Percentiles rank a stretch among this genome's conserved stretches.
Evolutionary conservation across 495 filamentous ascomycete genomes (phyloP).

Genomic region (Cairneyella variabilis): DNA sequence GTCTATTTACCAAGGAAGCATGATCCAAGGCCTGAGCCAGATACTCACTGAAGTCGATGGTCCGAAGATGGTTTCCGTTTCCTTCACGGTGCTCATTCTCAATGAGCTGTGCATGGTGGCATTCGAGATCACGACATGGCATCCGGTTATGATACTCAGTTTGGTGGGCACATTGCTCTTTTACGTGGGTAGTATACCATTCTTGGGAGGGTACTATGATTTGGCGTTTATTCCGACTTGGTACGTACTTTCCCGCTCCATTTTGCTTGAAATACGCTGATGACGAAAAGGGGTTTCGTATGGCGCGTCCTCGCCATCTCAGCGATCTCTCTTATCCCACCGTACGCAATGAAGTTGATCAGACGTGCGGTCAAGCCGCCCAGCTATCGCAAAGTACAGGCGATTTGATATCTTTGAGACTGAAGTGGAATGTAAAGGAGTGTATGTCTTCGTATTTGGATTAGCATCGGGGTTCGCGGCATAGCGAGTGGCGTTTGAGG

Average conservation of each 20-base stretch:
- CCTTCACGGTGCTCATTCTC: slow-evolving; percentile 86
- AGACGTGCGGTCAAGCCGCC: slow-evolving; percentile 81
- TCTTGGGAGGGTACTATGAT: slow-evolving; percentile 88
- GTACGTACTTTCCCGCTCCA: slow-evolving; percentile 34
- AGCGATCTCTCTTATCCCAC: slow-evolving; percentile 78
- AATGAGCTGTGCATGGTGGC: slow-evolving; percentile 98
- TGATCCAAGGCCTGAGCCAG: slow-evolving; percentile 91
- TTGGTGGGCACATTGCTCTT: slow-evolving; percentile 75
- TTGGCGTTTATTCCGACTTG: slow-evolving; percentile 69
- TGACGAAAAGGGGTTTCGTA: slow-evolving; percentile 61
- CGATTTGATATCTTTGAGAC: too few relatives aligned
- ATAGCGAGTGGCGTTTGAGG: too few relatives aligned
- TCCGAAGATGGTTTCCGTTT: slow-evolving; percentile 78
- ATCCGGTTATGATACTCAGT: slow-evolving; percentile 83
- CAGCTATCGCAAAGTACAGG: slow-evolving; percentile 94
- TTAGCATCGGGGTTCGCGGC: too few relatives aligned
- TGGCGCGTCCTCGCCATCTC: slow-evolving; percentile 83
- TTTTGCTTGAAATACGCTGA: neutral
- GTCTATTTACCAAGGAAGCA: slow-evolving; percentile 88
- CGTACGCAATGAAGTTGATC: slow-evolving; percentile 79
- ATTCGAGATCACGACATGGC: slow-evolving; percentile 95
- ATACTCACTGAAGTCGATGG: slow-evolving; percentile 72
- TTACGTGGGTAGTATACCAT: slow-evolving; percentile 81
- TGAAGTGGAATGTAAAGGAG: too few relatives aligned
- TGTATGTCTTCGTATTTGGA: too few relatives aligned